A percentile compares a stretch with the other conserved stretches of the same genome.
Evolutionary conservation across 2,329 filamentous ascomycete genomes (phyloP).

Genomic region (Madurella mycetomatis): DNA sequence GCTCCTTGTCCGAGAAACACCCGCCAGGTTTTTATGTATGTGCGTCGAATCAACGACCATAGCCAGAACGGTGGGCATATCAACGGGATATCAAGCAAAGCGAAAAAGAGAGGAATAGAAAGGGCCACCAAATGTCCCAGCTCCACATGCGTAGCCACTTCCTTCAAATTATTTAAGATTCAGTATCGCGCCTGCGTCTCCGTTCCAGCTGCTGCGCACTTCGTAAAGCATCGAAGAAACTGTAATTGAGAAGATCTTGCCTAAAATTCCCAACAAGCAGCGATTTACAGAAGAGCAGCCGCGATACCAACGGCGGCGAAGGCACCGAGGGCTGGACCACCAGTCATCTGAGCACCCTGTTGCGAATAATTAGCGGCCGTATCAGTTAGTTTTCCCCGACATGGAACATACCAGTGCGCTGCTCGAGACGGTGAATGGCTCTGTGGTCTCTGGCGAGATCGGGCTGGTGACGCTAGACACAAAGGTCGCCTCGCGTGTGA

Average conservation of each 20-base stretch:
- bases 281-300: conserved; percentile 43
- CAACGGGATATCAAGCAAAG: conserved; percentile 18
- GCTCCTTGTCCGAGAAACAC: conserved; percentile 17
- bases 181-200: background rate
- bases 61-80: conserved; percentile 12
- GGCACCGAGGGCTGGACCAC: conserved; percentile 41
- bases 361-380: conserved; percentile 10
- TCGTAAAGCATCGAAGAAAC: no score
- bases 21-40: conserved; percentile 18
- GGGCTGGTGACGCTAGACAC: conserved; percentile 20
- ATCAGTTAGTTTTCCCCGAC: background rate
- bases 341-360: conserved; percentile 39
- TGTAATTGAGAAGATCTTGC: background rate
- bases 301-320: conserved; percentile 48
- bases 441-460: conserved; percentile 21
- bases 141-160: conserved; percentile 15
- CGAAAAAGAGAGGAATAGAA: conserved; percentile 13
- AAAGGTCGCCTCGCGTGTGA: conserved; percentile 34
- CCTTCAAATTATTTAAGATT: conserved; percentile 24
- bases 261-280: background rate
- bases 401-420: conserved; percentile 27
- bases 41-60: conserved; percentile 21
- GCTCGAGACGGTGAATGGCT: conserved; percentile 19
- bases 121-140: conserved; percentile 11
- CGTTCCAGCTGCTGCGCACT: no score